A percentile compares a stretch with the other conserved stretches of the same genome.
These are phyloP conservation scores for Dimocarpus longan DNA, from an alignment of 345 rosid species.

Conservation along the genomic window DNA sequence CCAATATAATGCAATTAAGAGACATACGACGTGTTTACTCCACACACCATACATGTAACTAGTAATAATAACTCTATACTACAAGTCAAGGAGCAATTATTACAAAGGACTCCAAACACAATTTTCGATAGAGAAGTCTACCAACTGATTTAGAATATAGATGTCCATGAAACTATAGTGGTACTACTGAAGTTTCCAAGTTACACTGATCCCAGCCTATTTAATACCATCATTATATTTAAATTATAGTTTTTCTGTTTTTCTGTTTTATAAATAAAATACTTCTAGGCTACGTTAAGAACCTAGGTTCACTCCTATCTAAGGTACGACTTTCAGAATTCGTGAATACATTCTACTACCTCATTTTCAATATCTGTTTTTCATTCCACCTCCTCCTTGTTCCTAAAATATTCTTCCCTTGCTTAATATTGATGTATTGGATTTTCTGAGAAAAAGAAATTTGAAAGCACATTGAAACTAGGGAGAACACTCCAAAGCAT, in stretches of 20 bases:
- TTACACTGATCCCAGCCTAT: background rate
- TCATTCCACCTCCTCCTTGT: background rate
- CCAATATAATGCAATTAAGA: slow-evolving; percentile 21
- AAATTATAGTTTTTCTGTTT: background rate
- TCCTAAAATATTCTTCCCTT: background rate
- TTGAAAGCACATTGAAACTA: background rate
- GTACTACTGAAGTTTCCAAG: background rate
- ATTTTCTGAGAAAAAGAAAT: background rate
- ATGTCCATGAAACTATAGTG: background rate
- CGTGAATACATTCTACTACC: background rate
- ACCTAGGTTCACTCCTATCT: background rate
- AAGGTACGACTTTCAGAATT: background rate
- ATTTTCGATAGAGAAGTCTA: background rate
- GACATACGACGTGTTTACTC: background rate
- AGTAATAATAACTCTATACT: background rate
- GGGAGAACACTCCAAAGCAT: background rate
- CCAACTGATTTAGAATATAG: background rate
- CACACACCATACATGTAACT: background rate
- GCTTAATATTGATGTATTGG: background rate
- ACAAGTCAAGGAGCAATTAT: background rate
- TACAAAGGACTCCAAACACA: background rate
- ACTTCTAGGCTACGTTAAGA: background rate
- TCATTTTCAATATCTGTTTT: background rate
- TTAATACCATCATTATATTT: background rate
- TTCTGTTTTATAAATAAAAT: background rate